phyloP scores from a whole-genome alignment of 2,329 filamentous ascomycete species.

The Dichotomopilus funicola region DNA sequence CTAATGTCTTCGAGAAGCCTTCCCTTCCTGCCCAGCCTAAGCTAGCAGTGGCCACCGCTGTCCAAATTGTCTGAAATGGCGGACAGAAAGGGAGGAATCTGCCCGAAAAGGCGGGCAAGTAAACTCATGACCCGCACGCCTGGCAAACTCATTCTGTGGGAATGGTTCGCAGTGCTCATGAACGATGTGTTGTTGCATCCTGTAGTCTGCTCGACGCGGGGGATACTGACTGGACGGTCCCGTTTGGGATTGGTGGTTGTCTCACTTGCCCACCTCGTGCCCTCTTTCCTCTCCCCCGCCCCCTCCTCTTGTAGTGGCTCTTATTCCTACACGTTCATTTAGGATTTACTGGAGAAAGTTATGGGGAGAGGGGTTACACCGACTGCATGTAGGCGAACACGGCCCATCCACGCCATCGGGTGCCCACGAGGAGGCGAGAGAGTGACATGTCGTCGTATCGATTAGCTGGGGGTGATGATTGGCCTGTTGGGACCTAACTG shows the following conservation, averaged over 20 bases:
- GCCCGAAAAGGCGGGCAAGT: slow-evolving; percentile 4
- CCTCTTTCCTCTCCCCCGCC: neutral
- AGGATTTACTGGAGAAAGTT: too few relatives aligned
- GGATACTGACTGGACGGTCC: too few relatives aligned
- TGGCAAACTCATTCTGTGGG: neutral
- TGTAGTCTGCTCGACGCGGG: too few relatives aligned
- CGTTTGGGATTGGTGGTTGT: neutral
- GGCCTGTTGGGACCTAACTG: too few relatives aligned
- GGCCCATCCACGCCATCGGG: neutral
- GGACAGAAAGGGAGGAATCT: neutral
- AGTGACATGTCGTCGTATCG: neutral
- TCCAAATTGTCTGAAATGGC: neutral
- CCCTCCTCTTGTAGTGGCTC: neutral
- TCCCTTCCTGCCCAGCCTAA: neutral
- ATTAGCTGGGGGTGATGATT: too few relatives aligned
- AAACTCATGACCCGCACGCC: neutral
- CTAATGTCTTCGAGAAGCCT: slow-evolving; percentile 7
- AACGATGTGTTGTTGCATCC: too few relatives aligned
- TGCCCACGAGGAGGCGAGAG: neutral
- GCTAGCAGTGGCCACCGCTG: neutral
- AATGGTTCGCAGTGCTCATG: too few relatives aligned
- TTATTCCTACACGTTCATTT: too few relatives aligned
- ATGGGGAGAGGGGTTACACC: neutral
- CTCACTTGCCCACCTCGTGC: neutral
- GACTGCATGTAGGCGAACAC: neutral